Base-by-base conservation (phyloP, 2,329 filamentous ascomycete genomes). In the Colletotrichum sp. region DNA sequence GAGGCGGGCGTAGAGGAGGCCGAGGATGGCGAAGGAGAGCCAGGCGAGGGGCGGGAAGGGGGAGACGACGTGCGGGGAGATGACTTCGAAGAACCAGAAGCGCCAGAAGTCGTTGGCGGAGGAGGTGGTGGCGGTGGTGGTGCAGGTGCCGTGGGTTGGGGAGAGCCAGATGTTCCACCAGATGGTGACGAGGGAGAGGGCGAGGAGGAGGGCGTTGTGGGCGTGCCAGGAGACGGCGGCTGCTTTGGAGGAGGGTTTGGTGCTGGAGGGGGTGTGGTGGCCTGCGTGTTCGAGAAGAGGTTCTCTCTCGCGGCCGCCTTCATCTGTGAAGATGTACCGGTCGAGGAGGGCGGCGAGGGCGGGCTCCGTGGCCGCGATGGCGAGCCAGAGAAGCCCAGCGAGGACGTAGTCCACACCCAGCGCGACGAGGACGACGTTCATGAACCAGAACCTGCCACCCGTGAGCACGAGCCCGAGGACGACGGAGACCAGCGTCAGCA, bases 91-190 rank as follows among this genome's bases (percentile, higher is more conserved):
- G 80, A 88, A 88, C 87, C 87, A 88, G 44, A 88, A 80, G 15
- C 80, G 80, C 8, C 84, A 73, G 26, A 85, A 80, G 5, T 81
- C 75, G 44, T 79, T 79, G 21, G 39, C 74, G 30, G 18, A 7
- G 15, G 2, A 81, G 5, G 71, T n/a, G 12, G 62, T 21, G 3
- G 55, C 26, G 2, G 75, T 39, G 15, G 32, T 44, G 24, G 24
- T 59, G 74, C 87, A 88, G 76, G 83, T 81, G 26, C 86, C 87
- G 52, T 83, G 79, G 16, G 81, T 83, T 0, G 84, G 83, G 3
- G 87, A 87, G 2, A 88, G 79, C 87, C 87, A 88, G 26, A 86
- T 82, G 70, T 89, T 89, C 87, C 87, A 89, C 80, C 82, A 87
- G 24, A 88, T 87, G 3, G 87, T 83, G 8, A 88, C 77, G 2